A percentile compares a stretch with the other conserved stretches of the same genome.
Conservation (phyloP, 495 filamentous ascomycete species). For the Sporormia fimetaria region DNA sequence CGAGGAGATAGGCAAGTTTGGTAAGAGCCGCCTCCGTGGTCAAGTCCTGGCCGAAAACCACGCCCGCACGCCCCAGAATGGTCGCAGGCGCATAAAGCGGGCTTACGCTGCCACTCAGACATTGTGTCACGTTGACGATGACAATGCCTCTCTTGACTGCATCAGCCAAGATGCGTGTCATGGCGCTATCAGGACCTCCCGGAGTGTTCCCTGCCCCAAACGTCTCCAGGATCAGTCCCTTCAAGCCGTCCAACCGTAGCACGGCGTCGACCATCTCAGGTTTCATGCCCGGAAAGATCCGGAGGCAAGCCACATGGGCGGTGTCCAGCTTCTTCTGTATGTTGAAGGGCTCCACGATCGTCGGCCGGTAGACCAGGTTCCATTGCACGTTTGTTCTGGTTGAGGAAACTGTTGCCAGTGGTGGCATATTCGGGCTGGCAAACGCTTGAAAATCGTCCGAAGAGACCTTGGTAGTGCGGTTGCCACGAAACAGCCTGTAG, state of each 20-base stretch:
- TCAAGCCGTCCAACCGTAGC: conserved; percentile 60
- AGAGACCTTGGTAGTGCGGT: conserved; percentile 80
- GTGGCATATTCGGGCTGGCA: conserved; percentile 68
- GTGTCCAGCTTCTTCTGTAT: conserved; percentile 74
- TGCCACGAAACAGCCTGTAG: conserved; percentile 83
- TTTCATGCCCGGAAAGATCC: conserved; percentile 92
- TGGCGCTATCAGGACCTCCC: conserved; percentile 64
- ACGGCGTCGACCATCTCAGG: conserved; percentile 92
- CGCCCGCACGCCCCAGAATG: conserved; percentile 71
- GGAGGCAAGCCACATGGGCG: conserved; percentile 78
- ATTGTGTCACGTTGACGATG: conserved; percentile 91
- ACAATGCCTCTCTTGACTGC: conserved; percentile 74
- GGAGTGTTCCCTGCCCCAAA: conserved; percentile 95
- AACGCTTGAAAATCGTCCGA: conserved; percentile 82
- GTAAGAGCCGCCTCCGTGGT: conserved; percentile 90
- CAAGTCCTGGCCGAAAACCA: conserved; percentile 87
- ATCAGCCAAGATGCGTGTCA: conserved; percentile 67
- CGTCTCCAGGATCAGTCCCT: conserved; percentile 82
- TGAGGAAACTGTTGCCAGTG: conserved; percentile 68
- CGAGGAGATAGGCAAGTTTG: conserved; percentile 82
- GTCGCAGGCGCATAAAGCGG: conserved; percentile 89
- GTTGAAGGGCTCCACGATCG: conserved; percentile 57
- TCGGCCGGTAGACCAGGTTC: conserved; percentile 67
- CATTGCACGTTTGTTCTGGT: conserved; percentile 76
- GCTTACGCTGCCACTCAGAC: conserved; percentile 74